phyloP scores from a whole-genome alignment of 768 basidiomycete species.

The Rhizopogon vulgaris region DNA sequence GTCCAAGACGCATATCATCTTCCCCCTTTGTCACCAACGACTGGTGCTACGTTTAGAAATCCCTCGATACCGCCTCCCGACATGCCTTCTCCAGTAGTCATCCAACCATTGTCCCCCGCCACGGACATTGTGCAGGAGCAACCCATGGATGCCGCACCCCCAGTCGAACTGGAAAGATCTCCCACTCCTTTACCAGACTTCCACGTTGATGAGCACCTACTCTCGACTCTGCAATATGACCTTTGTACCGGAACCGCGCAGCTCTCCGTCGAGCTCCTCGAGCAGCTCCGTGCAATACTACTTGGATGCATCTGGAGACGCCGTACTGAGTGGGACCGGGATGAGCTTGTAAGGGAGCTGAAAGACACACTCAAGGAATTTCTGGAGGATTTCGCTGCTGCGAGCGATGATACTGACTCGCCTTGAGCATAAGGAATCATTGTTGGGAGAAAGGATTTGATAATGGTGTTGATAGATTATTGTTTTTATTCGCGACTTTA shows the following conservation, averaged over 20 bases:
- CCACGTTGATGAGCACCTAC: constrained; percentile 41
- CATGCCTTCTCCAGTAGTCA: not conserved
- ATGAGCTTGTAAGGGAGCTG: constrained; percentile 55
- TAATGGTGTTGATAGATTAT: constrained; percentile 6
- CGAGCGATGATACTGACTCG: constrained; percentile 5
- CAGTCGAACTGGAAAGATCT: constrained; percentile 44
- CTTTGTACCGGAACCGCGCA: constrained; percentile 28
- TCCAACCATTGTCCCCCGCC: not conserved
- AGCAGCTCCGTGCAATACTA: constrained; percentile 85
- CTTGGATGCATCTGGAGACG: constrained; percentile 79
- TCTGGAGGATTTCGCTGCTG: constrained; percentile 51
- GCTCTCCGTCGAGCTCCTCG: constrained; percentile 50
- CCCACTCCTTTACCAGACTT: constrained; percentile 80
- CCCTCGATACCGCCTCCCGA: not conserved
- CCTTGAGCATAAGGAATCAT: constrained; percentile 2
- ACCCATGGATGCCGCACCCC: not conserved
- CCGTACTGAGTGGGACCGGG: constrained; percentile 79
- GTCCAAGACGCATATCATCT: not conserved
- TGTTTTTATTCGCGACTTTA: constrained; percentile 7
- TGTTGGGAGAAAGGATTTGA: no score
- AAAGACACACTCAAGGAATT: constrained; percentile 54
- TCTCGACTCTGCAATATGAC: constrained; percentile 35
- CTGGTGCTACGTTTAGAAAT: not conserved
- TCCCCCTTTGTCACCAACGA: not conserved
- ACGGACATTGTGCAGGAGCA: no score